Evolutionary conservation across 768 basidiomycete species (phyloP), one percentile per base, ranked within the genome.

Genomic region (Mycena capillaripes): DNA sequence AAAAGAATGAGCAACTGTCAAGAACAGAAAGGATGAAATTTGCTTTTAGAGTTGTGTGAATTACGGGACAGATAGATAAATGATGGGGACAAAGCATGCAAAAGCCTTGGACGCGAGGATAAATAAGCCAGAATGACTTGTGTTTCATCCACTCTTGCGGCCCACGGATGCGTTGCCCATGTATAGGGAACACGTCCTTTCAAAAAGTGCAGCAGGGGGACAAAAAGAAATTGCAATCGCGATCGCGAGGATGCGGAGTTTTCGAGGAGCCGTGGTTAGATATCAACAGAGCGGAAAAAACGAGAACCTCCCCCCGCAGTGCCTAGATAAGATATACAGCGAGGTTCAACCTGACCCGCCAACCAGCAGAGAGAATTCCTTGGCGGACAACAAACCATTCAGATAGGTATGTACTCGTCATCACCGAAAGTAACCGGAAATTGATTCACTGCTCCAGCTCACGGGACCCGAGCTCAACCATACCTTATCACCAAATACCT

Each of bases 351-450:
- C 16, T 11, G 12, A 32, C n/a, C 27, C 7, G 19, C 12, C 29
- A 46, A 12, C 81, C 82, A 27, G 80, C 80, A 55, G 79, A 80
- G 25, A 82, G 76, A n/a, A 81, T 77, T 2, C 82, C 81, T 38
- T 79, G 63, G 9, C 79, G 74, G 12, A 64, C 66, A 30, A 79
- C 76, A 58, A 82, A 83, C 82, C 81, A 83, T 72, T 83, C 82
- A 3, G 81, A 72, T 21, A 82, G 57, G 58, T 50, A 27, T 50
- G 34, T 36, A 36, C 34, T 36, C 34, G 34, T 36, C 34, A 36
- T 36, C 34, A 36, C 34, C 34, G 34, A 36, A 36, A 36, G 34
- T 36, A 36, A 36, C 34, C 34, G 34, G 34, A 36, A 36, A 36
- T 36, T 36, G 34, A 36, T n/a, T n/a, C n/a, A n/a, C n/a, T n/a